Evolutionary conservation across 306 rosid genomes (phyloP).

Genomic region (Vigna trinervia): DNA sequence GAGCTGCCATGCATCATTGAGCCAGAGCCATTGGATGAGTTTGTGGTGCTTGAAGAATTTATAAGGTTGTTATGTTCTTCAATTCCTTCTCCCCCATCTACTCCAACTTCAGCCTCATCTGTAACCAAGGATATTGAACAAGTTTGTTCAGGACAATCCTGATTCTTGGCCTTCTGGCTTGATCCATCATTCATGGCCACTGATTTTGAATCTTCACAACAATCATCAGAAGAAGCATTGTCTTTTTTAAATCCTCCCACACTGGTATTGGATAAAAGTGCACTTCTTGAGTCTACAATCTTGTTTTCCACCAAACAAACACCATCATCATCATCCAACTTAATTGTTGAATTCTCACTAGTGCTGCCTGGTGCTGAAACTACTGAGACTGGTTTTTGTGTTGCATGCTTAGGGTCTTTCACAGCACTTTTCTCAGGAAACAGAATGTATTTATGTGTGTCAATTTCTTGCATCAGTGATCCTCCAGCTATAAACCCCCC

Average conservation of each 20-base stretch:
- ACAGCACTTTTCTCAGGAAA: constrained; percentile 54
- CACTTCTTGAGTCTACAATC: constrained; percentile 32
- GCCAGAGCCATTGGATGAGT: constrained; percentile 69
- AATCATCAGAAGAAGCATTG: constrained; percentile 43
- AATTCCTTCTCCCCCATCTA: constrained; percentile 50
- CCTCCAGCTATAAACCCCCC: constrained; percentile 80
- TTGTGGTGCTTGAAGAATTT: constrained; percentile 67
- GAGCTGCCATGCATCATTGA: constrained; percentile 62
- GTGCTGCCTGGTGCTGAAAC: constrained; percentile 38
- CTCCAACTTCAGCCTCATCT: constrained; percentile 50
- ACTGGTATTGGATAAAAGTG: constrained; percentile 38
- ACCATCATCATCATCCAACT: constrained; percentile 60
- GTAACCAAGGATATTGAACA: constrained; percentile 58
- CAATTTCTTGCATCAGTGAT: constrained; percentile 62
- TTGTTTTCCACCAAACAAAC: constrained; percentile 40
- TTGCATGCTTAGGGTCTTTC: constrained; percentile 37
- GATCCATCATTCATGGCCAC: constrained; percentile 52
- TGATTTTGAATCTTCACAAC: constrained; percentile 54
- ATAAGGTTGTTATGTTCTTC: constrained; percentile 60
- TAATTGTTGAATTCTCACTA: constrained; percentile 47
- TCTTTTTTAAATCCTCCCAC: constrained; percentile 51
- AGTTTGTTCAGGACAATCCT: constrained; percentile 44
- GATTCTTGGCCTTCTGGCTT: constrained; percentile 40
- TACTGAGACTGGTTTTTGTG: constrained; percentile 41
- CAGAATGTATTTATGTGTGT: constrained; percentile 46